Evolutionary conservation across 2,329 filamentous ascomycete species (phyloP).

Genomic region (Cephalotrichum gorgonifer): DNA sequence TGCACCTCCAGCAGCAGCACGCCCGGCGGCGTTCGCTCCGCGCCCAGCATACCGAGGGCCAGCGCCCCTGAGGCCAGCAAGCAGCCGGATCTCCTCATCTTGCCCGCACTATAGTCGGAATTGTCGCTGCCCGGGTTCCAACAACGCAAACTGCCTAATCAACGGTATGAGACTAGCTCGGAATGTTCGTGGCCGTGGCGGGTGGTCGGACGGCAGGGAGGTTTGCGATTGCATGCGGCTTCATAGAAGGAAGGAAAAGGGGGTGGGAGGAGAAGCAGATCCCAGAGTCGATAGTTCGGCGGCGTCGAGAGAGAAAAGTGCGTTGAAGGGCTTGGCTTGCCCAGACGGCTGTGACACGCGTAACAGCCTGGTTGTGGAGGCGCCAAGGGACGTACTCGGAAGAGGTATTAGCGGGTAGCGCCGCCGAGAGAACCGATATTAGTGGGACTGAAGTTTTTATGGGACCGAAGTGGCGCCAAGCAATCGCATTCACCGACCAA

Average conservation of each 20-base stretch:
- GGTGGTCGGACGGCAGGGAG: too few species aligned
- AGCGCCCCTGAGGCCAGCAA: not conserved
- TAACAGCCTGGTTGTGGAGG: not conserved
- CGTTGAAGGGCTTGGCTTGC: not conserved
- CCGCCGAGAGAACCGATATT: not conserved
- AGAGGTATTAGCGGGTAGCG: not conserved
- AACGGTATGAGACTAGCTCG: not conserved
- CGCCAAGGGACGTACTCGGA: not conserved
- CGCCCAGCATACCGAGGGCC: not conserved
- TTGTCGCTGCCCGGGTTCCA: not conserved
- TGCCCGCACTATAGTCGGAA: not conserved
- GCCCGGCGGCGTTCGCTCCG: not conserved
- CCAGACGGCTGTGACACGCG: not conserved
- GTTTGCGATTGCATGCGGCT: too few species aligned
- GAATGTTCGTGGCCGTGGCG: too few species aligned
- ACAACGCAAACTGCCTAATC: not conserved
- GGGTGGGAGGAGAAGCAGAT: not conserved
- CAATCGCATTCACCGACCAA: not conserved
- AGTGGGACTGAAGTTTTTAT: not conserved
- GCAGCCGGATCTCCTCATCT: not conserved
- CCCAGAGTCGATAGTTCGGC: not conserved
- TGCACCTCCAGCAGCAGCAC: conserved; percentile 1
- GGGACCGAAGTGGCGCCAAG: not conserved
- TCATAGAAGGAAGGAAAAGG: too few species aligned
- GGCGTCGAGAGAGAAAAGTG: not conserved